Conservation (phyloP, 116 monocot species). For the Posidonia oceanica region DNA sequence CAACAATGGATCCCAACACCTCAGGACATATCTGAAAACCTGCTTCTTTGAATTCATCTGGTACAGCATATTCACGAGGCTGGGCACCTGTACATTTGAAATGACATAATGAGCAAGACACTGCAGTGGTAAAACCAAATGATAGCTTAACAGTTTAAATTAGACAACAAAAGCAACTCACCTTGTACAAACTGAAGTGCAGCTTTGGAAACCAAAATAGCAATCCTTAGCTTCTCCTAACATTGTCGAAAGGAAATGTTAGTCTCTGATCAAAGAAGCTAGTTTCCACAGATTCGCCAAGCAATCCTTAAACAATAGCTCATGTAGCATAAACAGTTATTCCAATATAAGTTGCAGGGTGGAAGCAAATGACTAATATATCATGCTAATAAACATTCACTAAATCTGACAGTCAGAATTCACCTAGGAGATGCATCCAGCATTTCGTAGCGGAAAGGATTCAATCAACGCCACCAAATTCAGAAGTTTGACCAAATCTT, state of each 20-base stretch:
- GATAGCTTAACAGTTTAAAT: not conserved
- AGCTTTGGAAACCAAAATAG: slow-evolving; percentile 50
- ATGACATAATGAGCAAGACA: not conserved
- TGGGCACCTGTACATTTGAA: slow-evolving; percentile 18
- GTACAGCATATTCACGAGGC: slow-evolving; percentile 28
- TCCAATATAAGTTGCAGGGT: too few relatives aligned
- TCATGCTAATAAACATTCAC: too few relatives aligned
- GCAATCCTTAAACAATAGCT: too few relatives aligned
- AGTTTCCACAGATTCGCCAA: too few relatives aligned
- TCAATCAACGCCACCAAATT: too few relatives aligned
- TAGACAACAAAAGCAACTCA: not conserved
- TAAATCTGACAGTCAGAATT: too few relatives aligned
- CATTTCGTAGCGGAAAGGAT: too few relatives aligned
- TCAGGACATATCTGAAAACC: slow-evolving; percentile 40
- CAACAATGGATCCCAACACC: slow-evolving; percentile 42
- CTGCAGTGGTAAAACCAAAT: not conserved
- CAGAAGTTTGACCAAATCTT: too few relatives aligned
- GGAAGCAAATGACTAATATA: too few relatives aligned
- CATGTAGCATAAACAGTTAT: too few relatives aligned
- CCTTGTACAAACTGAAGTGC: slow-evolving; percentile 49
- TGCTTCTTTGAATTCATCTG: slow-evolving; percentile 33
- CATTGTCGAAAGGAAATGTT: slow-evolving; percentile 1
- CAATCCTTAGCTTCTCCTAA: slow-evolving; percentile 58
- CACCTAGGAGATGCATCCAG: too few relatives aligned
- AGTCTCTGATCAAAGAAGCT: not conserved